These are phyloP conservation scores for Yamadazyma paraphyllophila DNA, from an alignment of 805 yeast genomes.

Conservation along the genomic window DNA sequence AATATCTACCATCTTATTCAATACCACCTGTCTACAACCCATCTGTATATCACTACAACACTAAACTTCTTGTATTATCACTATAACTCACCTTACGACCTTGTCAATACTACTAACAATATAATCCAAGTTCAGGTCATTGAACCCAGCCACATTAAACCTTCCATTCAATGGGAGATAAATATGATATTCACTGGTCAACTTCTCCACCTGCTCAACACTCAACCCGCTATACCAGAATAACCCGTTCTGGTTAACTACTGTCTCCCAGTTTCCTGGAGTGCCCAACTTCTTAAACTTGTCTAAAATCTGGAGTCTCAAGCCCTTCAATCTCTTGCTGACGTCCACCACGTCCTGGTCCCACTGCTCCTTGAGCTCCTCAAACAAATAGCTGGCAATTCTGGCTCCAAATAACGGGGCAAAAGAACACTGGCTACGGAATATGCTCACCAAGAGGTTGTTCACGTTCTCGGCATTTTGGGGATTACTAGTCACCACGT, in stretches of 20 bases:
- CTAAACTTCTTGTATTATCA: too few species aligned
- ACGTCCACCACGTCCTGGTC: constrained; percentile 32
- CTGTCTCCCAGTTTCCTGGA: constrained; percentile 44
- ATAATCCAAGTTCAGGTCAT: constrained; percentile 35
- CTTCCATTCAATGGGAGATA: constrained; percentile 40
- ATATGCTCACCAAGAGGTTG: constrained; percentile 28
- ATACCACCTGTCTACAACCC: too few species aligned
- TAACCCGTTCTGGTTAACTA: constrained; percentile 38
- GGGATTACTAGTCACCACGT: constrained; percentile 25
- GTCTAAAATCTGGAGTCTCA: constrained; percentile 28
- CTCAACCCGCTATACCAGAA: constrained; percentile 46
- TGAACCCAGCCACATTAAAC: constrained; percentile 46
- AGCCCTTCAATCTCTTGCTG: constrained; percentile 27
- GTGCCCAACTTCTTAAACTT: constrained; percentile 34
- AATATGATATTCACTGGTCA: constrained; percentile 35
- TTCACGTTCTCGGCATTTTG: constrained; percentile 15
- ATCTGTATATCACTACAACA: too few species aligned
- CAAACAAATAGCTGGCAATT: constrained; percentile 32
- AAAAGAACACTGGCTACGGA: constrained; percentile 44
- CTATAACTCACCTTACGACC: constrained; percentile 26
- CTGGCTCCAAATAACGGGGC: constrained; percentile 50
- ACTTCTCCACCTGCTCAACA: constrained; percentile 28
- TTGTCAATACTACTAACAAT: constrained; percentile 37
- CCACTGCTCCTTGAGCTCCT: constrained; percentile 31
- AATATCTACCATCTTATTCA: too few species aligned